phyloP scores from a whole-genome alignment of 75 land plant species.

The Ceratopteris richardii region DNA sequence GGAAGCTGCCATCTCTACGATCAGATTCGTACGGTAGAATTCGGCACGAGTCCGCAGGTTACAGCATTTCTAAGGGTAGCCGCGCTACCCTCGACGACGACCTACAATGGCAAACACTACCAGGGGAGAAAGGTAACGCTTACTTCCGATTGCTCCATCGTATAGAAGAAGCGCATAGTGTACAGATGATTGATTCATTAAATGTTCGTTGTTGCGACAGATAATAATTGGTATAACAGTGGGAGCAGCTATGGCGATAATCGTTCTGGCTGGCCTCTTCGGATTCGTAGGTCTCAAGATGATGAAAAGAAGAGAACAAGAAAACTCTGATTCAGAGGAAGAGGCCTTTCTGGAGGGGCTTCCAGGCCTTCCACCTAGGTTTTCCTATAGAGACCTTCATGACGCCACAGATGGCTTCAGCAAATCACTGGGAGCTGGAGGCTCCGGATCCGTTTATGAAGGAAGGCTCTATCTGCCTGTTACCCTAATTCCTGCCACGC shows the following conservation, averaged over 20 bases:
- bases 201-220: too few relatives aligned
- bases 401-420: slow-evolving; percentile 15
- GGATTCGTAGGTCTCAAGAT: background rate
- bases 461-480: slow-evolving; percentile 12
- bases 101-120: background rate
- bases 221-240: background rate
- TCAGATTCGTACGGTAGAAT: slow-evolving; percentile 11
- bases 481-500: too few relatives aligned
- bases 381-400: slow-evolving; percentile 6
- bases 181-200: too few relatives aligned
- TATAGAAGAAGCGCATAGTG: too few relatives aligned
- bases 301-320: background rate
- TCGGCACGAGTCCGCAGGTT: background rate
- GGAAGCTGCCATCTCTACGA: slow-evolving; percentile 9
- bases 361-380: slow-evolving; percentile 10
- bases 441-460: slow-evolving; percentile 17
- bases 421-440: slow-evolving; percentile 13
- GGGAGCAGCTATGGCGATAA: background rate
- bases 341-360: slow-evolving; percentile 3
- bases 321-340: slow-evolving; percentile 5
- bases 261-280: background rate
- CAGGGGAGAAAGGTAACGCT: too few relatives aligned
- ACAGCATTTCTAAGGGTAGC: background rate
- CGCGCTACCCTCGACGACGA: background rate
- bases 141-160: too few relatives aligned